A percentile compares a stretch with the other conserved stretches of the same genome.
These are phyloP conservation scores for Malassezia furfur DNA, from an alignment of 1,284 basidiomycete species.

Conservation along the genomic window DNA sequence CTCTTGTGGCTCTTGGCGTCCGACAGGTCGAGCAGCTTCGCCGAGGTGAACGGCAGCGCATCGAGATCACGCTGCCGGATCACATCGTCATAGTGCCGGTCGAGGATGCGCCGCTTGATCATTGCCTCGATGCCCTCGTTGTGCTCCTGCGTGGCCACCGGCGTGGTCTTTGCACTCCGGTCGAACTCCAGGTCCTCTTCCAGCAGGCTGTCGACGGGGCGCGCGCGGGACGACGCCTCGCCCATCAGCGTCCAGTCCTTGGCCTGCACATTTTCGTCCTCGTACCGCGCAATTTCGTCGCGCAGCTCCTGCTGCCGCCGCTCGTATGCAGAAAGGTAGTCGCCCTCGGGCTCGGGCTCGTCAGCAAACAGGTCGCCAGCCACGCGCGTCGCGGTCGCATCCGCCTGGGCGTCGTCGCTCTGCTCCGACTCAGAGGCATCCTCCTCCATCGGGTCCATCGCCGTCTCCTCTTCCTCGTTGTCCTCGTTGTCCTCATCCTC, in stretches of 20 bases:
- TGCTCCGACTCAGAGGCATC: not conserved
- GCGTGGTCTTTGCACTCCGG: constrained; percentile 70
- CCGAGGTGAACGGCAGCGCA: constrained; percentile 68
- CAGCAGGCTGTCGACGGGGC: constrained; percentile 83
- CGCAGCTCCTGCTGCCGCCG: constrained; percentile 52
- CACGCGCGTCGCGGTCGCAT: constrained; percentile 51
- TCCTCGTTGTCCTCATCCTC: constrained; percentile 27
- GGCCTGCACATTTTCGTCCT: constrained; percentile 54
- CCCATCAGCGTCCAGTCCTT: constrained; percentile 88
- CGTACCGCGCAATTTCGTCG: constrained; percentile 54
- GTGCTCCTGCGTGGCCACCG: constrained; percentile 78
- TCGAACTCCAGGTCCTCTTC: constrained; percentile 95
- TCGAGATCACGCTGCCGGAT: constrained; percentile 67
- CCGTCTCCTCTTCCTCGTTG: constrained; percentile 32
- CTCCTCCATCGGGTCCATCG: not conserved
- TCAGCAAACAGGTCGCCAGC: constrained; percentile 55
- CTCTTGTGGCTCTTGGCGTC: constrained; percentile 63
- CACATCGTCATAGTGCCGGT: constrained; percentile 80
- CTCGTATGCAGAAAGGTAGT: constrained; percentile 52
- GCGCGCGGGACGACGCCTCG: constrained; percentile 69
- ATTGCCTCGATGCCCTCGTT: constrained; percentile 75
- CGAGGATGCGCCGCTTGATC: constrained; percentile 82
- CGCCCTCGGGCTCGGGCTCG: constrained; percentile 48
- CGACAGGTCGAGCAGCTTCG: constrained; percentile 75
- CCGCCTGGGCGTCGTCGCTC: constrained; percentile 15